These are phyloP conservation scores for Castanea crenata DNA, from an alignment of 306 rosid genomes.

Conservation along the genomic window DNA sequence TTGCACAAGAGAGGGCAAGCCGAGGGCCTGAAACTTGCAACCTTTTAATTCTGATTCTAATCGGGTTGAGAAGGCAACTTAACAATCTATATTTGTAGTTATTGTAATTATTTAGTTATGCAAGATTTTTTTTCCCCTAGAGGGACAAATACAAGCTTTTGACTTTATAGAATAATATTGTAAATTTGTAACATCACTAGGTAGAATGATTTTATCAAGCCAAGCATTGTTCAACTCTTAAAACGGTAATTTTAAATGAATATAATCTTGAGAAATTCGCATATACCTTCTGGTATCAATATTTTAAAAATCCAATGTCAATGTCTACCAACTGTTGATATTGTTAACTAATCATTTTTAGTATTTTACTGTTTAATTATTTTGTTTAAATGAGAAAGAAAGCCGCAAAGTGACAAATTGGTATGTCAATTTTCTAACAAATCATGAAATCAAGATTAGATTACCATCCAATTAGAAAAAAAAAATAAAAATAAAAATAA, in stretches of 20 bases:
- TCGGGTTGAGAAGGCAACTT: not conserved
- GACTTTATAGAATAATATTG: not conserved
- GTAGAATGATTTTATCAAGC: conserved; percentile 5
- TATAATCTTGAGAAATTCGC: not conserved
- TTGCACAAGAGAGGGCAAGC: not conserved
- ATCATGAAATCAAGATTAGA: no score
- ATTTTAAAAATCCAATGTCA: conserved; percentile 12
- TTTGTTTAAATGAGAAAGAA: not conserved
- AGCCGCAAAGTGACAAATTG: not conserved
- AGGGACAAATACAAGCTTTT: not conserved
- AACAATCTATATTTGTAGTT: not conserved
- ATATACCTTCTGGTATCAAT: not conserved
- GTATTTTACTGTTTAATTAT: not conserved
- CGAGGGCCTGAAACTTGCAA: not conserved
- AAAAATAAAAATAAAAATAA: no score
- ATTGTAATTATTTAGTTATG: not conserved
- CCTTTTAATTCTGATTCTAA: not conserved
- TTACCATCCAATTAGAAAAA: no score
- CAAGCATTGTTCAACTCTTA: not conserved
- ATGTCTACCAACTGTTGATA: conserved; percentile 6
- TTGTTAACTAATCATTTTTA: not conserved
- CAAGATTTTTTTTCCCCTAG: not conserved
- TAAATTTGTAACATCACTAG: not conserved
- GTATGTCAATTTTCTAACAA: not conserved
- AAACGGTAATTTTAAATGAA: not conserved